These are phyloP conservation scores for Dictyostelium intermedium DNA, from an alignment of 78 protist genomes.

Conservation along the genomic window DNA sequence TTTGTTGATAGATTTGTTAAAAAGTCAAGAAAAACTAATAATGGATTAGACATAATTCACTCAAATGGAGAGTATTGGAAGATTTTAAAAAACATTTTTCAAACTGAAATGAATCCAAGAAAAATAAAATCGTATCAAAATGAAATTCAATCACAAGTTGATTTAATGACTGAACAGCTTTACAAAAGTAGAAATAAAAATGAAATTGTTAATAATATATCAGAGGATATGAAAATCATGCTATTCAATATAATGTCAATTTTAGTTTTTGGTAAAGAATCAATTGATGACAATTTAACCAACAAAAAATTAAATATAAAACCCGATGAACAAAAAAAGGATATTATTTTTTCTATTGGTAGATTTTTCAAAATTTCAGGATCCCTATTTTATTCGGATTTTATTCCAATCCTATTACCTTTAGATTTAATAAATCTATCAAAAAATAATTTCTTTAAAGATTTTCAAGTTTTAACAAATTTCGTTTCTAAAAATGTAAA, in stretches of 20 bases:
- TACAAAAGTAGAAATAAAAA: neutral
- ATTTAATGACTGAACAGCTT: neutral
- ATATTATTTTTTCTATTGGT: neutral
- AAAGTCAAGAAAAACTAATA: neutral
- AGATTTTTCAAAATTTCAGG: neutral
- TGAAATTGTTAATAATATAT: neutral
- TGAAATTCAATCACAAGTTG: neutral
- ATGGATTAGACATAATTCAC: neutral
- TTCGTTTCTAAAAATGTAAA: neutral
- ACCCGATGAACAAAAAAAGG: neutral
- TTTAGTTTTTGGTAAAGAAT: neutral
- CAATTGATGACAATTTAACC: neutral
- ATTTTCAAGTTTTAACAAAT: neutral
- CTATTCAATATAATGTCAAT: neutral
- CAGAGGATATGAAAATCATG: neutral
- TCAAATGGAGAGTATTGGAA: slow-evolving; percentile 35
- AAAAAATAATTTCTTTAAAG: neutral
- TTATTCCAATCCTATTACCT: neutral
- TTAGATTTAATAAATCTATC: neutral
- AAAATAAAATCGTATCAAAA: neutral
- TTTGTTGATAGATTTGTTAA: neutral
- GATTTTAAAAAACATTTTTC: neutral
- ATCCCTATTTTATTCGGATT: neutral
- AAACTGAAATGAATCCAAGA: neutral
- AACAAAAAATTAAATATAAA: neutral